Percentiles rank a stretch among this genome's conserved stretches.
Evolutionary conservation across 305 asterid genomes (phyloP).

Genomic region (Rubia occidens): DNA sequence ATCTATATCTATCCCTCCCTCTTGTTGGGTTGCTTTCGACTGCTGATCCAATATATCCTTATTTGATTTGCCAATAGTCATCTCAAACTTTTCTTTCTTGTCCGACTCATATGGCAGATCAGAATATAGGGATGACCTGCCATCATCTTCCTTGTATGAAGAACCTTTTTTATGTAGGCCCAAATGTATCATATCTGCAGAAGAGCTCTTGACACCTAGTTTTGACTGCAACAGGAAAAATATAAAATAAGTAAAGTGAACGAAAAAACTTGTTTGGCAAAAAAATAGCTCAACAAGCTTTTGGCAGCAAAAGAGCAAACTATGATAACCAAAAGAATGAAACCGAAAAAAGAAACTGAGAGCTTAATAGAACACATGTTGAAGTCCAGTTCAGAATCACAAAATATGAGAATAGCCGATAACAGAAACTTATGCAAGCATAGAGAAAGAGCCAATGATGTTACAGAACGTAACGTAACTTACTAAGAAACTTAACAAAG

Average conservation of each 20-base stretch:
- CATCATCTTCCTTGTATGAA: conserved; percentile 28
- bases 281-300: background rate
- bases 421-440: background rate
- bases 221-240: conserved; percentile 43
- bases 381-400: background rate
- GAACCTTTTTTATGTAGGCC: conserved; percentile 30
- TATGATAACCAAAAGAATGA: background rate
- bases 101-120: conserved; percentile 56
- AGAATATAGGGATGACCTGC: conserved; percentile 22
- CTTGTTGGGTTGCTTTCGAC: conserved; percentile 33
- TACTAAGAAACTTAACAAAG: background rate
- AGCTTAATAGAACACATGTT: background rate
- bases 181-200: conserved; percentile 28
- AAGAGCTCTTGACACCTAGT: conserved; percentile 34
- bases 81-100: conserved; percentile 79
- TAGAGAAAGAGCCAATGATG: background rate
- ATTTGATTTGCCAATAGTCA: conserved; percentile 70
- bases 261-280: background rate
- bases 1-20: conserved; percentile 46
- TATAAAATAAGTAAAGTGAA: conserved; percentile 7
- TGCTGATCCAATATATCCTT: conserved; percentile 52
- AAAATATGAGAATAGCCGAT: background rate
- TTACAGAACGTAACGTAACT: background rate
- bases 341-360: background rate
- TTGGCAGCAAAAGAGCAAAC: background rate